Evolutionary conservation across 345 rosid genomes (phyloP).

Genomic region (Erodium maritimum): DNA sequence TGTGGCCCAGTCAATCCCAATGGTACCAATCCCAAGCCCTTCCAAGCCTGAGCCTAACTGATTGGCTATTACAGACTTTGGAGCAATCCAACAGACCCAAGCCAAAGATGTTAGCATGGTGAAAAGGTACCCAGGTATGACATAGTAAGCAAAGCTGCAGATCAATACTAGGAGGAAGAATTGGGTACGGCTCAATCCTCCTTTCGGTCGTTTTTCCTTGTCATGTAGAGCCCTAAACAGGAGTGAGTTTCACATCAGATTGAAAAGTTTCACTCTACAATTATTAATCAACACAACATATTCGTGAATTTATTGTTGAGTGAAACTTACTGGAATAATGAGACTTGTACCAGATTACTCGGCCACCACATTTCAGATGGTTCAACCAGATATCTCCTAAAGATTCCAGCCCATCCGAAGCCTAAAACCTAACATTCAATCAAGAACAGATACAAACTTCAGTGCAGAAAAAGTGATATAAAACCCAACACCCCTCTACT

Average conservation of each 20-base stretch:
- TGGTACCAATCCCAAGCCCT: constrained; percentile 66
- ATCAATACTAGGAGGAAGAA: constrained; percentile 51
- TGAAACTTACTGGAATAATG: constrained; percentile 49
- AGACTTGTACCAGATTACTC: constrained; percentile 56
- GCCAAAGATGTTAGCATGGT: constrained; percentile 41
- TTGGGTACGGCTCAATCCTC: constrained; percentile 35
- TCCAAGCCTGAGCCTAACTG: constrained; percentile 65
- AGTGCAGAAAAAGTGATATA: neutral
- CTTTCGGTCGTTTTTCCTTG: constrained; percentile 37
- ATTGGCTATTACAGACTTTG: constrained; percentile 46
- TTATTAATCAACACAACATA: too few relatives aligned
- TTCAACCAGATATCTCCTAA: constrained; percentile 59
- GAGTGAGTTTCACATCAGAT: neutral
- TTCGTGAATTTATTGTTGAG: neutral
- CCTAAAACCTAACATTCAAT: constrained; percentile 40
- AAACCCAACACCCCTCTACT: too few relatives aligned
- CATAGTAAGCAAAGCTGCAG: constrained; percentile 56
- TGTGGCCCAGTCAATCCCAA: constrained; percentile 75
- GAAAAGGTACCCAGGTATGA: constrained; percentile 55
- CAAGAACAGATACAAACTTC: too few relatives aligned
- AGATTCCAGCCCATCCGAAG: constrained; percentile 83
- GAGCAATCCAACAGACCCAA: constrained; percentile 74
- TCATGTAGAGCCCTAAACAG: constrained; percentile 58
- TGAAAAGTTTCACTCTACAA: too few relatives aligned
- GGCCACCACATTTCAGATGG: constrained; percentile 98